Conservation (phyloP, 257 asterid species). For the Forsythia suspensa region DNA sequence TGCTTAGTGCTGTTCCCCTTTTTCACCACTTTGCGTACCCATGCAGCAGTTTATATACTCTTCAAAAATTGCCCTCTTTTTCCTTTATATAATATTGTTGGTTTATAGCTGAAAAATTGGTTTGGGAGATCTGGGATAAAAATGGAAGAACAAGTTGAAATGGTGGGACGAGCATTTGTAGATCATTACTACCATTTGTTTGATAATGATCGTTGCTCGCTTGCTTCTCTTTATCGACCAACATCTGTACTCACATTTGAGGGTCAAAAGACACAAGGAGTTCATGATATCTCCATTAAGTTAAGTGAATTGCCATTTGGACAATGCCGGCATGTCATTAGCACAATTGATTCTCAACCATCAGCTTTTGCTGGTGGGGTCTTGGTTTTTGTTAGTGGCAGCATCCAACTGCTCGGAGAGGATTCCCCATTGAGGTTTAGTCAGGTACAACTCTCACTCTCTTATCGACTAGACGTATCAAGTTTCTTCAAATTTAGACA, state of each 20-base stretch:
- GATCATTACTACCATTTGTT: slow-evolving; percentile 51
- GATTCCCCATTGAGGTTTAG: slow-evolving; percentile 65
- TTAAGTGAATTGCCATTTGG: slow-evolving; percentile 51
- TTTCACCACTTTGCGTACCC: too few species aligned
- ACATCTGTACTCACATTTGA: slow-evolving; percentile 56
- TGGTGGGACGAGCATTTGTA: slow-evolving; percentile 53
- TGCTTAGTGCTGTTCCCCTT: too few species aligned
- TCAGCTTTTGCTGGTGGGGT: slow-evolving; percentile 45
- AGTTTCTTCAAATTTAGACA: too few species aligned
- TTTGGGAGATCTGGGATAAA: background rate
- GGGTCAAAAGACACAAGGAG: slow-evolving; percentile 49
- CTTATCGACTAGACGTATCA: background rate
- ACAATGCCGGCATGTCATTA: slow-evolving; percentile 50
- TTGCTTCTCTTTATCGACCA: slow-evolving; percentile 46
- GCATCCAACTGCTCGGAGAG: slow-evolving; percentile 54
- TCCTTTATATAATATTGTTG: background rate
- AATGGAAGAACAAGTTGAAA: slow-evolving; percentile 48
- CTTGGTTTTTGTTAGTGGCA: slow-evolving; percentile 54
- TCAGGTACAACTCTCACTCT: slow-evolving; percentile 31
- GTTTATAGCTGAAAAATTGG: background rate
- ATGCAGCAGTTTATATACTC: too few species aligned
- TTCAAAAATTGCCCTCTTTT: too few species aligned
- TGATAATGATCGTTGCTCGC: slow-evolving; percentile 36
- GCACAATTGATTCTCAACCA: slow-evolving; percentile 61
- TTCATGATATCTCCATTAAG: slow-evolving; percentile 38